Evolutionary conservation across 192 early-diverging fungal genomes (phyloP), one percentile per base, ranked within the genome.

Genomic region (Umbelopsis sp.): DNA sequence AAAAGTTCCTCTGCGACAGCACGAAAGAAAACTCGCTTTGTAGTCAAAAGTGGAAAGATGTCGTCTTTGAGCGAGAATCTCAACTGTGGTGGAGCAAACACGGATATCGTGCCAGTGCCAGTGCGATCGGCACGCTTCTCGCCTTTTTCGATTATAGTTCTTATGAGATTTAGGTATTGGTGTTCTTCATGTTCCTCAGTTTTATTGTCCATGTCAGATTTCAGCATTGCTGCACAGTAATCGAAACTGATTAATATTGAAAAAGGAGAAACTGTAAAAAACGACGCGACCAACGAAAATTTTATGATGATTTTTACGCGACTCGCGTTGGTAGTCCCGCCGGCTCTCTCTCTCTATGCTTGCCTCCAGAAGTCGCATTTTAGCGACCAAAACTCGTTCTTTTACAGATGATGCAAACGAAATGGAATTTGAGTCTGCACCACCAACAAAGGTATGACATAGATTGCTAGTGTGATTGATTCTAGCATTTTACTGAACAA

Each of bases 1-100:
- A 98, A 84, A 1, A 99, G 83, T 71, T 99, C 98, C 74, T 99
- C 98, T 33, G 91, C 87, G 0, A 99, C 93, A 6, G 89, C 90
- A 44, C 97, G 89, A 68, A 91, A 90, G 70, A 95, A 94, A 3
- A 98, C 96, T 49, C 94, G 90, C 79, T 99, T 99, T 12, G 97
- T 97, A 6, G 98, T 98, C 22, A 99, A 82, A 30, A 97, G 82
- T 2, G 98, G 98, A 65, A 98, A 89, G 21, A 81, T 71, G 72
- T 90, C 83, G 73, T 93, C 78, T 27, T 84, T 68, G 20, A 99
- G 85, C 13, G 84, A 89, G 70, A 96, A 99, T 9, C 95, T 90
- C 66, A 98, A 79, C 67, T 90, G 91, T 3, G 91, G 90, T 21
- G 98, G 95, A 1, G 94, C 95, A 78, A 95, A 95, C 18, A 95